Conservation (phyloP, 495 filamentous ascomycete genomes). For the Aspergillus ostianus region DNA sequence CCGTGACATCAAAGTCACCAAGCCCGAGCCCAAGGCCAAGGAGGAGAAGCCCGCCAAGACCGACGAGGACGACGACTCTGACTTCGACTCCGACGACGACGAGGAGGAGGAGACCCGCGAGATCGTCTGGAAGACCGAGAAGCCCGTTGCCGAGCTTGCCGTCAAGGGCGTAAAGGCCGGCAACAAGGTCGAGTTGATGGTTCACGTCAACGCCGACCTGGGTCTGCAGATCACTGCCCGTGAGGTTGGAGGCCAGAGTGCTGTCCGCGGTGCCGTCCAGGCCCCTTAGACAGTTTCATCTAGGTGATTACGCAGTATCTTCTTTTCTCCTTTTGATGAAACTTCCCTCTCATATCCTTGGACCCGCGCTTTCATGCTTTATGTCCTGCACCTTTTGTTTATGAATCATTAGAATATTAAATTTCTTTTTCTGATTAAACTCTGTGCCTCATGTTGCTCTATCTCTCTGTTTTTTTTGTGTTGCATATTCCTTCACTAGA, state of each 20-base stretch:
- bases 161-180: conserved; percentile 82
- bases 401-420: conserved; percentile 14
- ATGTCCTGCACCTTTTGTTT: conserved; percentile 6
- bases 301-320: conserved; percentile 21
- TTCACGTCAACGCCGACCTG: conserved; percentile 79
- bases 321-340: conserved; percentile 25
- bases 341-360: conserved; percentile 9
- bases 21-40: conserved; percentile 74
- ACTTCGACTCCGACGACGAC: conserved; percentile 59
- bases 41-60: conserved; percentile 55
- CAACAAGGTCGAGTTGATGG: conserved; percentile 85
- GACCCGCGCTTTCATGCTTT: conserved; percentile 8
- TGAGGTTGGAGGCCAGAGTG: conserved; percentile 82
- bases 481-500: not conserved
- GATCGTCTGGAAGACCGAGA: conserved; percentile 88
- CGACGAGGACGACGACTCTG: conserved; percentile 66
- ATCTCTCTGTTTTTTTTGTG: not conserved
- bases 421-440: not conserved
- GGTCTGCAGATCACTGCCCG: conserved; percentile 73
- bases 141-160: conserved; percentile 80
- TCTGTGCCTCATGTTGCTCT: not conserved
- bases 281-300: conserved; percentile 33
- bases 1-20: conserved; percentile 85
- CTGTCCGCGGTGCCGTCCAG: conserved; percentile 70
- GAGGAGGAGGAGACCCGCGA: conserved; percentile 84